Percentiles rank a stretch among this genome's conserved stretches.
These are phyloP conservation scores for Myxozyma udenii DNA, from an alignment of 805 yeast genomes.

Conservation along the genomic window DNA sequence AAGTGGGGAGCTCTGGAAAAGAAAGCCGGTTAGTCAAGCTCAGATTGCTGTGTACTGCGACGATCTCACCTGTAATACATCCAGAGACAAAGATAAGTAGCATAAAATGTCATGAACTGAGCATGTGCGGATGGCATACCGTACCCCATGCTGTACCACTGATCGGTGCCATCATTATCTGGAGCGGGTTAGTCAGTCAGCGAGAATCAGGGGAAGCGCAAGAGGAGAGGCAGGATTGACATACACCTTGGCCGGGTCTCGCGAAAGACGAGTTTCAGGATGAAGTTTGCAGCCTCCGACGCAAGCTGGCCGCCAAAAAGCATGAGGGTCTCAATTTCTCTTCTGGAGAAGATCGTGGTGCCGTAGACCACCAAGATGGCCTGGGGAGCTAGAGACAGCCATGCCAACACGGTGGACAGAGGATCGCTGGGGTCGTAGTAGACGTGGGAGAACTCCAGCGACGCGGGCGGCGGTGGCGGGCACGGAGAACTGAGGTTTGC, in stretches of 20 bases:
- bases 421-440: conserved; percentile 67
- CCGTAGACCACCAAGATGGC: conserved; percentile 72
- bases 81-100: conserved; percentile 39
- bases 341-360: conserved; percentile 74
- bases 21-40: too few relatives aligned
- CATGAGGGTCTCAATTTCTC: conserved; percentile 82
- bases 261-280: conserved; percentile 59
- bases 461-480: conserved; percentile 7
- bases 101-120: conserved; percentile 87
- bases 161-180: neutral
- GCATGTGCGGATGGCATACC: conserved; percentile 99
- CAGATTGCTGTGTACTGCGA: neutral
- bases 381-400: conserved; percentile 77
- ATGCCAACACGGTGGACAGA: conserved; percentile 60
- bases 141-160: conserved; percentile 47
- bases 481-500: neutral
- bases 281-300: conserved; percentile 68
- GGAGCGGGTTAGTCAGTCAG: neutral
- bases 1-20: conserved; percentile 33
- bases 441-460: conserved; percentile 80
- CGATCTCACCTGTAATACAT: conserved; percentile 29
- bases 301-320: conserved; percentile 81
- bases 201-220: neutral
- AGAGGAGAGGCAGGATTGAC: neutral
- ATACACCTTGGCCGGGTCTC: conserved; percentile 65